Percentiles rank a stretch among this genome's conserved stretches.
These are phyloP conservation scores for Rhodomyrtus tomentosa DNA, from an alignment of 345 rosid species.

Conservation along the genomic window DNA sequence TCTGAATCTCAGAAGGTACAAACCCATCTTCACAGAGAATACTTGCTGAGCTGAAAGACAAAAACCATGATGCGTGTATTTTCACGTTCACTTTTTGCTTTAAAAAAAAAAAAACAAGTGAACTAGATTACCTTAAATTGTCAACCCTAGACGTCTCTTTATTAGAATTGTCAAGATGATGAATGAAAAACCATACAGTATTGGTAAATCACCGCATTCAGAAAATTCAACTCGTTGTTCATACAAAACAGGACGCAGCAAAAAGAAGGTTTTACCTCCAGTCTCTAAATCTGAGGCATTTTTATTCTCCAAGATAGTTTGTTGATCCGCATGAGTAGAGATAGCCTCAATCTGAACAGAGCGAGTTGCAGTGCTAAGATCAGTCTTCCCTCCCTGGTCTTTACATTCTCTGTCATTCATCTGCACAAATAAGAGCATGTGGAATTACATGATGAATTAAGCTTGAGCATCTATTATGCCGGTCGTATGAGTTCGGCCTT, in stretches of 20 bases:
- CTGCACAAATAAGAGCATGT: conserved; percentile 23
- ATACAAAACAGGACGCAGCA: background rate
- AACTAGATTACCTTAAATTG: background rate
- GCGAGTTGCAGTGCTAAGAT: conserved; percentile 3
- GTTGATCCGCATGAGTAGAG: conserved; percentile 8
- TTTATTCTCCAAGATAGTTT: conserved; percentile 14
- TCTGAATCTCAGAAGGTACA: background rate
- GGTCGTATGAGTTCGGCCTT: background rate
- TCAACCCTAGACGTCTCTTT: background rate
- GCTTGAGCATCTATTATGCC: background rate
- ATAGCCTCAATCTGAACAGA: conserved; percentile 3
- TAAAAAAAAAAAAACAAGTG: background rate
- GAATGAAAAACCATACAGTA: background rate
- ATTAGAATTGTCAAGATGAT: background rate
- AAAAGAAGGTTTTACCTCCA: conserved; percentile 32
- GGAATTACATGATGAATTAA: background rate
- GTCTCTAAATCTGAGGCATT: conserved; percentile 16
- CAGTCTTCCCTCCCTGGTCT: conserved; percentile 20
- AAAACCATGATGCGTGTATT: background rate
- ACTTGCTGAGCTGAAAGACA: background rate
- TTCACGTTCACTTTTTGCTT: background rate
- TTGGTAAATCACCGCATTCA: background rate
- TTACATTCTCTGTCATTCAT: conserved; percentile 13
- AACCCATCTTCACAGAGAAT: background rate
- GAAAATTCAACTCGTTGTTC: background rate